Evolutionary conservation across 768 basidiomycete species (phyloP).

Genomic region (Suillus luteus): DNA sequence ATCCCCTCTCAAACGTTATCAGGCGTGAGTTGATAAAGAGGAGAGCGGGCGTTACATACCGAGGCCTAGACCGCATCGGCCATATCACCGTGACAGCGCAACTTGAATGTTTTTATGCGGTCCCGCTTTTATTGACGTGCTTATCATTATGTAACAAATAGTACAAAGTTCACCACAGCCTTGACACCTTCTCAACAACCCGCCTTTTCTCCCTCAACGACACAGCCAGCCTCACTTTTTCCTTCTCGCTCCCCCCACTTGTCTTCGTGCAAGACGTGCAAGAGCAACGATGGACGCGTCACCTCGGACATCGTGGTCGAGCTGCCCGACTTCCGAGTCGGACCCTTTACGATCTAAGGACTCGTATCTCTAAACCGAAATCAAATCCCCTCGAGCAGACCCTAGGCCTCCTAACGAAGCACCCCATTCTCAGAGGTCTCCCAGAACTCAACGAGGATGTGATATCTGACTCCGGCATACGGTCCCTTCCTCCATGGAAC

Average conservation of each 20-base stretch:
- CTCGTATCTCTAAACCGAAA: slow-evolving; percentile 55
- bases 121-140: no score
- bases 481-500: slow-evolving; percentile 65
- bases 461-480: slow-evolving; percentile 50
- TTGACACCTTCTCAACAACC: slow-evolving; percentile 49
- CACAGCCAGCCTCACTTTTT: slow-evolving; percentile 57
- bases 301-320: slow-evolving; percentile 47
- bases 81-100: not conserved
- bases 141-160: no score
- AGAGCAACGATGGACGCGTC: slow-evolving; percentile 57
- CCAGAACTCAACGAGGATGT: slow-evolving; percentile 67
- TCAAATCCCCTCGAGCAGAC: slow-evolving; percentile 12
- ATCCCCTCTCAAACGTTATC: not conserved
- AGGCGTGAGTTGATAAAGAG: no score
- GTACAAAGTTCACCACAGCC: slow-evolving; percentile 37
- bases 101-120: no score
- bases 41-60: not conserved
- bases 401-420: slow-evolving; percentile 35
- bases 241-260: slow-evolving; percentile 20
- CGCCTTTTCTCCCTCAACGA: slow-evolving; percentile 63
- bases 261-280: slow-evolving; percentile 67
- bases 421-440: slow-evolving; percentile 72
- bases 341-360: slow-evolving; percentile 68
- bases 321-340: slow-evolving; percentile 71
- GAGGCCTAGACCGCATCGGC: not conserved